These are phyloP conservation scores for Rugiboletus extremiorientalis DNA, from an alignment of 1,284 basidiomycete species.

Conservation along the genomic window DNA sequence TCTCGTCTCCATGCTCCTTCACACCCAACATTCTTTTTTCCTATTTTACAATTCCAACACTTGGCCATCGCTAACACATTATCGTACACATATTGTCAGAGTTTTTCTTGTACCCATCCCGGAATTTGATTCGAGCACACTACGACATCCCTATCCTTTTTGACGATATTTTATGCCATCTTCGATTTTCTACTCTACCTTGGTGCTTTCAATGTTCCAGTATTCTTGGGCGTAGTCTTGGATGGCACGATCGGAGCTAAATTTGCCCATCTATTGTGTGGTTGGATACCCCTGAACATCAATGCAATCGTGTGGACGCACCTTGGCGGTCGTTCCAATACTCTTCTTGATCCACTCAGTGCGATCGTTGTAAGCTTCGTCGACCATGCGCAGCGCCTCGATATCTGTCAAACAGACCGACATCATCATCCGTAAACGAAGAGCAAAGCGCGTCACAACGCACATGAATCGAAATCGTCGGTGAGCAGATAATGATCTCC, in stretches of 20 bases:
- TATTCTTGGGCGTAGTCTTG: constrained; percentile 85
- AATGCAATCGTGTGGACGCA: constrained; percentile 24
- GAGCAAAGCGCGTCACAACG: constrained; percentile 25
- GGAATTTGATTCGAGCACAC: constrained; percentile 3
- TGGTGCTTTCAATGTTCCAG: constrained; percentile 65
- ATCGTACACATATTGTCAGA: constrained; percentile 13
- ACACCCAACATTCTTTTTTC: constrained; percentile 4
- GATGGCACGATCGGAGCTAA: constrained; percentile 90
- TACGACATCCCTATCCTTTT: constrained; percentile 6
- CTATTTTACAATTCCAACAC: constrained; percentile 5
- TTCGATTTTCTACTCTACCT: constrained; percentile 25
- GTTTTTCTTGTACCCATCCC: constrained; percentile 9
- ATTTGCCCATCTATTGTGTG: constrained; percentile 81
- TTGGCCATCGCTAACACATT: constrained; percentile 10
- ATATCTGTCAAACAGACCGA: constrained; percentile 52
- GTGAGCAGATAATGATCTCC: constrained; percentile 82
- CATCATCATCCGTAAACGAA: not conserved
- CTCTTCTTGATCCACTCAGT: constrained; percentile 91
- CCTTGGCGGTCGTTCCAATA: constrained; percentile 80
- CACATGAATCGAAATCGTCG: constrained; percentile 91
- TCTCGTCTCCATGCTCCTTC: not conserved
- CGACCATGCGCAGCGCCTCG: constrained; percentile 80
- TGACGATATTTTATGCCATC: not conserved
- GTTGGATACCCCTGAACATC: constrained; percentile 11
- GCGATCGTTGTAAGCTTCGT: constrained; percentile 79